A percentile compares a stretch with the other conserved stretches of the same genome.
These are phyloP conservation scores for Hura crepitans DNA, from an alignment of 441 rosid species.

Conservation along the genomic window DNA sequence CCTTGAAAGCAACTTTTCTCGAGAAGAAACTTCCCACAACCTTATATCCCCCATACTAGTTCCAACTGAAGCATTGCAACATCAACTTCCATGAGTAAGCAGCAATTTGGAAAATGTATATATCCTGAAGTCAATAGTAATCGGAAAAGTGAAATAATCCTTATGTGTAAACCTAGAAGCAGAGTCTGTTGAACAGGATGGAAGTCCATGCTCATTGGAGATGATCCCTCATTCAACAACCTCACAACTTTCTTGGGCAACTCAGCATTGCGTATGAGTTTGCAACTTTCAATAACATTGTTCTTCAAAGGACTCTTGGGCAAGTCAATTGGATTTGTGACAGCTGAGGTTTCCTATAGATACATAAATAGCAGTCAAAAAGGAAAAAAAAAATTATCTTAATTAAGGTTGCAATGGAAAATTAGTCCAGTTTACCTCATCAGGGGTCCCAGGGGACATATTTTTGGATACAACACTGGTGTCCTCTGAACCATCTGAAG, in stretches of 20 bases:
- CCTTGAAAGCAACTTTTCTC: constrained; percentile 32
- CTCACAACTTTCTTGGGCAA: constrained; percentile 29
- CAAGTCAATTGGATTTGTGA: constrained; percentile 28
- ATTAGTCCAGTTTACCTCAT: constrained; percentile 33
- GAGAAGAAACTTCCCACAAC: constrained; percentile 44
- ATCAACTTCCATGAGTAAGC: constrained; percentile 12
- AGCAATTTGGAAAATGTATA: not conserved
- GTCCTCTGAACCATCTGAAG: constrained; percentile 19
- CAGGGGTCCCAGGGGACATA: constrained; percentile 18
- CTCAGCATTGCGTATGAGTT: constrained; percentile 13
- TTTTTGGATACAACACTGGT: constrained; percentile 23
- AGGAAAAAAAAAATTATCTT: not conserved
- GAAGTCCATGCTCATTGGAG: constrained; percentile 43
- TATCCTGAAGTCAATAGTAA: not conserved
- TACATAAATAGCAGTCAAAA: not conserved
- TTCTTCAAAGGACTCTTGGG: constrained; percentile 19
- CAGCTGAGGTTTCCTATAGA: constrained; percentile 34
- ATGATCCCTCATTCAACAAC: constrained; percentile 30
- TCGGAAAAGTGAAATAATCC: not conserved
- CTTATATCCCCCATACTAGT: constrained; percentile 40
- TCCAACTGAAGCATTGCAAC: constrained; percentile 47
- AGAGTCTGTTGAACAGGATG: constrained; percentile 38
- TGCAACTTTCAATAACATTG: constrained; percentile 3
- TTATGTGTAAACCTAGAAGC: constrained; percentile 32
- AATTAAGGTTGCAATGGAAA: constrained; percentile 12